Conservation (phyloP, 176 grass and related monocot genomes). For the Cymbopogon citratus region DNA sequence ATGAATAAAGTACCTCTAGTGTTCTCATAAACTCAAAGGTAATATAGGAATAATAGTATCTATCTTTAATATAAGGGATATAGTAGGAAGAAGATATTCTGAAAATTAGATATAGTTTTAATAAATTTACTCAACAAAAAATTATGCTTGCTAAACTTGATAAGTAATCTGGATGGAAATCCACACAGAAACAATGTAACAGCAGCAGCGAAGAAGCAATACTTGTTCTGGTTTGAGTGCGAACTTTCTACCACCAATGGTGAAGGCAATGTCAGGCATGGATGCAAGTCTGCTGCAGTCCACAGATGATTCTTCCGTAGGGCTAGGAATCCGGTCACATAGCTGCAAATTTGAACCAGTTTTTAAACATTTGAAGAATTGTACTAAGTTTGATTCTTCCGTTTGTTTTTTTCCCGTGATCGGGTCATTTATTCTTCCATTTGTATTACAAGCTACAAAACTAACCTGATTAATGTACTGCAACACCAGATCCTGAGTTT, state of each 20-base stretch:
- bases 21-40: neutral
- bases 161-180: neutral
- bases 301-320: constrained; percentile 79
- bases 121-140: neutral
- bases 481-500: constrained; percentile 53
- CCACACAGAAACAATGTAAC: neutral
- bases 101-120: neutral
- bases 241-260: constrained; percentile 73
- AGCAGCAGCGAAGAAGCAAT: constrained; percentile 8
- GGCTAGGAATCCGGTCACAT: constrained; percentile 67
- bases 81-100: constrained; percentile 6
- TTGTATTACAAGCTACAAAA: constrained; percentile 7
- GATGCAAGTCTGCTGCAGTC: constrained; percentile 54
- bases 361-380: neutral
- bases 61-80: neutral
- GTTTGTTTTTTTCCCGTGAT: no score
- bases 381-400: neutral
- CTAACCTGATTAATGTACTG: constrained; percentile 56
- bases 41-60: neutral
- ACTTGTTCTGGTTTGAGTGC: constrained; percentile 72
- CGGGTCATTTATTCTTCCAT: no score
- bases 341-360: constrained; percentile 48
- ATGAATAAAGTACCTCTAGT: neutral
- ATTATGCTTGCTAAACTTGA: neutral
- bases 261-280: constrained; percentile 69